Base-by-base conservation (phyloP, 495 filamentous ascomycete genomes). In the Xylaria castorea region DNA sequence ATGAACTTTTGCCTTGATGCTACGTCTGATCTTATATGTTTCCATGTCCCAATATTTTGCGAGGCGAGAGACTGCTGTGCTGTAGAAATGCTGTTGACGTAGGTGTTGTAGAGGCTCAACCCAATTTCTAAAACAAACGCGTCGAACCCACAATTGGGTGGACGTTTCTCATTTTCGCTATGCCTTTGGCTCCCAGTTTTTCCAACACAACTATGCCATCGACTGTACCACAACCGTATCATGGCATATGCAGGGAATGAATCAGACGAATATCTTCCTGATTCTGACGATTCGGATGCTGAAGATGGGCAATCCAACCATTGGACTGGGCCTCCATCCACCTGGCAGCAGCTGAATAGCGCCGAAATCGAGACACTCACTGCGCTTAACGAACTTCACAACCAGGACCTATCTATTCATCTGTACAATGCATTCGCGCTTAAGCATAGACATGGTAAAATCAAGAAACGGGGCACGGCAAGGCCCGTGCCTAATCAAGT, bases 391-490 rank as follows among this genome's bases (percentile, higher is more conserved):
- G 82, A 88, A 12, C 76, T 87, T 38, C 80, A 85, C 20, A 86
- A 88, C 34, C 81, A 85, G 71, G 90, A 97, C 72, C 82, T 97
- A n/a, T 83, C 86, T 1, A 80, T 90, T 38, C 94, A 97, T 84
- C 80, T 97, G 30, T 96, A 92, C 79, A 94, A 94, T 80, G 86
- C 91, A 0, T 89, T 89, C 80, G 84, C 82, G 38, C 79, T 94
- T 57, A 92, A 90, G 71, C 73, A 72, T 18, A 73, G 74, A 42
- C 67, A 73, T 38, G 42, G 25, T 36, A 73, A 42, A 61, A 68
- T 40, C 46, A 27, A 70, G 65, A 57, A 53, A 58, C 12, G 32
- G 50, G 53, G 40, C 46, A 71, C 40, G 66, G 58, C 12, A 48
- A 73, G 66, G n/a, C 48, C 57, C 20, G 61, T 61, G 14, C 65